phyloP scores from a whole-genome alignment of 2,329 filamentous ascomycete genomes.

The Furcasterigmium sp. region DNA sequence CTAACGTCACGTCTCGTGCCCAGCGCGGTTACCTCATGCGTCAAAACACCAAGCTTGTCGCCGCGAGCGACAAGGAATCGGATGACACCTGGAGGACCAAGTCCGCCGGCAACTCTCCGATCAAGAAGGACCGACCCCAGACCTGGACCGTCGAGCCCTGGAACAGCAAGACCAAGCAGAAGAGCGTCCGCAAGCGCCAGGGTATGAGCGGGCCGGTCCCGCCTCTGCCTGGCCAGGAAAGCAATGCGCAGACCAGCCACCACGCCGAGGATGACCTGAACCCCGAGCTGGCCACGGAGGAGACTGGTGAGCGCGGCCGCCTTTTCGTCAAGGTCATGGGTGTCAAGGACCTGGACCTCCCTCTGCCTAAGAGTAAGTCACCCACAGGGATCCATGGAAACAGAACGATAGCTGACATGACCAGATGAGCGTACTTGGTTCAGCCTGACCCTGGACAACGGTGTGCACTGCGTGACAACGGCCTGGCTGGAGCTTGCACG shows the following conservation, averaged over 20 bases:
- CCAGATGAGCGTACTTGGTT: slow-evolving; percentile 88
- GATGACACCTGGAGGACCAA: slow-evolving; percentile 50
- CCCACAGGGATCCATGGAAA: slow-evolving; percentile 14
- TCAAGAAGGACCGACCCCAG: slow-evolving; percentile 75
- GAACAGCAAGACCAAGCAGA: slow-evolving; percentile 74
- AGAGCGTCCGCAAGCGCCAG: slow-evolving; percentile 54
- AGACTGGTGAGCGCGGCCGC: slow-evolving; percentile 80
- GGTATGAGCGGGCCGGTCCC: slow-evolving; percentile 62
- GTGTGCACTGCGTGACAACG: slow-evolving; percentile 94
- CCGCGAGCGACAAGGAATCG: slow-evolving; percentile 74
- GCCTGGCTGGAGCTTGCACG: slow-evolving; percentile 89
- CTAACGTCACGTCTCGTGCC: slow-evolving; percentile 59
- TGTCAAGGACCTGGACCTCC: slow-evolving; percentile 90
- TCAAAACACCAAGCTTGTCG: slow-evolving; percentile 94
- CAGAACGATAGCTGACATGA: slow-evolving; percentile 16
- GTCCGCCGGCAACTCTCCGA: slow-evolving; percentile 62
- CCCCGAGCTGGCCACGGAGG: slow-evolving; percentile 56
- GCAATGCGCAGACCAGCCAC: slow-evolving; percentile 63
- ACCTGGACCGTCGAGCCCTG: slow-evolving; percentile 97
- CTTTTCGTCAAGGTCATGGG: slow-evolving; percentile 99
- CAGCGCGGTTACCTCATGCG: slow-evolving; percentile 99
- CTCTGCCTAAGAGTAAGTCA: slow-evolving; percentile 80
- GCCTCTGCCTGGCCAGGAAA: slow-evolving; percentile 82
- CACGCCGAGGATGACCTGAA: slow-evolving; percentile 64
- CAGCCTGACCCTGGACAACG: slow-evolving; percentile 95